Percentiles rank a stretch among this genome's conserved stretches.
Conservation (phyloP, 495 filamentous ascomycete genomes). For the Neurospora tetraspora region DNA sequence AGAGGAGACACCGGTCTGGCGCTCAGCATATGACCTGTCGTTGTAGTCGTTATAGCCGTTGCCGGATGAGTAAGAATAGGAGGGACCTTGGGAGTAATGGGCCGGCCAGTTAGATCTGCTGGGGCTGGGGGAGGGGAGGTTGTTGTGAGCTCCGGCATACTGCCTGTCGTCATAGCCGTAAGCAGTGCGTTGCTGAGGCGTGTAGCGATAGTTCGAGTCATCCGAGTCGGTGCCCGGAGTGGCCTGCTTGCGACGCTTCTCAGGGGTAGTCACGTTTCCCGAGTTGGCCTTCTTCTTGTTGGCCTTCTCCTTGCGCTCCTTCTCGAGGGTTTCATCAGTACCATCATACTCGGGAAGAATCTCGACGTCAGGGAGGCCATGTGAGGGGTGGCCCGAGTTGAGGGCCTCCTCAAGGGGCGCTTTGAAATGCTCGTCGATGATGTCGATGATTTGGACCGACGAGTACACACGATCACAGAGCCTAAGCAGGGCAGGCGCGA, state of each 20-base stretch:
- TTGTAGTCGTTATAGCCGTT: background rate
- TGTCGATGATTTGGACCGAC: conserved; percentile 25
- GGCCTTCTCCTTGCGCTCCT: conserved; percentile 26
- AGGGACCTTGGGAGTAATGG: background rate
- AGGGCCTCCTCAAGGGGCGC: conserved; percentile 22
- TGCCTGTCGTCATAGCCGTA: background rate
- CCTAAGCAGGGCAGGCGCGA: conserved; percentile 35
- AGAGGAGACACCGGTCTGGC: background rate
- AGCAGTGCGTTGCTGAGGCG: background rate
- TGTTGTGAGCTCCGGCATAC: background rate
- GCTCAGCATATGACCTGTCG: background rate
- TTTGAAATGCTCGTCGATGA: conserved; percentile 15
- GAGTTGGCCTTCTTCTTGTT: conserved; percentile 1
- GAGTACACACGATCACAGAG: conserved; percentile 28
- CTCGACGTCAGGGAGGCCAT: conserved; percentile 55
- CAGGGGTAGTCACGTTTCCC: background rate
- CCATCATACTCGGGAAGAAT: conserved; percentile 39
- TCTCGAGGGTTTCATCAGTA: conserved; percentile 2
- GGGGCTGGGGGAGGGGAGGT: background rate
- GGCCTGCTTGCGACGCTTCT: background rate
- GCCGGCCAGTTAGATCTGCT: background rate
- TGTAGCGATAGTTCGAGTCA: background rate
- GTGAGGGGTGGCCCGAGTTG: background rate
- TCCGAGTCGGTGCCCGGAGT: conserved; percentile 2
- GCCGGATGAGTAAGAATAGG: background rate